phyloP scores from a whole-genome alignment of 2,329 filamentous ascomycete genomes.

The Colletotrichum filicis region DNA sequence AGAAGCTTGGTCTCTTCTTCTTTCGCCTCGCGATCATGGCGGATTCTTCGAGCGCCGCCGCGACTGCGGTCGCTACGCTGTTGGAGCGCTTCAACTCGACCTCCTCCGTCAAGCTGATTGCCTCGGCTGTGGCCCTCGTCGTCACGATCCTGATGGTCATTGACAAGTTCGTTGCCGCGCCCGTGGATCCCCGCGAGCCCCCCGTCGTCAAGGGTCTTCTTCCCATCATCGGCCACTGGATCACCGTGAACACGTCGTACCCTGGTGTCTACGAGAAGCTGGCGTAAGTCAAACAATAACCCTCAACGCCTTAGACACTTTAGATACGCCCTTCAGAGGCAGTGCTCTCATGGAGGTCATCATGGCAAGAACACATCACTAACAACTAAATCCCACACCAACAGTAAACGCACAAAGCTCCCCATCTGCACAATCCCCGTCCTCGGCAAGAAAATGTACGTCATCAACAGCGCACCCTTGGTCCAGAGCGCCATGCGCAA shows the following conservation, averaged over 20 bases:
- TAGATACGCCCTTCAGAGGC: no score
- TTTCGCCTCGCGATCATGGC: neutral
- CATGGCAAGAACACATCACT: neutral
- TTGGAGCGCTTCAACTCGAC: neutral
- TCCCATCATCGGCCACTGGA: slow-evolving; percentile 57
- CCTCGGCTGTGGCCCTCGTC: neutral
- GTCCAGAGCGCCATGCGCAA: slow-evolving; percentile 51
- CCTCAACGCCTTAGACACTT: neutral
- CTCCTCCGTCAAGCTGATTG: neutral
- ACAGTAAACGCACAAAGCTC: slow-evolving; percentile 40
- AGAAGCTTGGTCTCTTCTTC: neutral
- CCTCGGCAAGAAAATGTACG: slow-evolving; percentile 54
- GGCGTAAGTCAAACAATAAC: slow-evolving; percentile 45
- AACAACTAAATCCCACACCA: slow-evolving; percentile 7
- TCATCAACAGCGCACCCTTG: slow-evolving; percentile 54
- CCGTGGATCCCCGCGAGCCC: slow-evolving; percentile 51
- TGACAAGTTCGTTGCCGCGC: slow-evolving; percentile 17
- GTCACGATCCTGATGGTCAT: slow-evolving; percentile 3
- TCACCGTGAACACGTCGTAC: slow-evolving; percentile 53
- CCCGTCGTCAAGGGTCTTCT: slow-evolving; percentile 51
- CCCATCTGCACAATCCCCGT: slow-evolving; percentile 58
- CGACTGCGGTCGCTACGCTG: neutral
- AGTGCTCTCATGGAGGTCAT: no score
- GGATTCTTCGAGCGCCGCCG: neutral
- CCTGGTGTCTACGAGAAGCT: slow-evolving; percentile 50